A percentile compares a stretch with the other conserved stretches of the same genome.
These are phyloP conservation scores for Corniculantispora saksenae DNA, from an alignment of 2,329 filamentous ascomycete species.

Conservation along the genomic window DNA sequence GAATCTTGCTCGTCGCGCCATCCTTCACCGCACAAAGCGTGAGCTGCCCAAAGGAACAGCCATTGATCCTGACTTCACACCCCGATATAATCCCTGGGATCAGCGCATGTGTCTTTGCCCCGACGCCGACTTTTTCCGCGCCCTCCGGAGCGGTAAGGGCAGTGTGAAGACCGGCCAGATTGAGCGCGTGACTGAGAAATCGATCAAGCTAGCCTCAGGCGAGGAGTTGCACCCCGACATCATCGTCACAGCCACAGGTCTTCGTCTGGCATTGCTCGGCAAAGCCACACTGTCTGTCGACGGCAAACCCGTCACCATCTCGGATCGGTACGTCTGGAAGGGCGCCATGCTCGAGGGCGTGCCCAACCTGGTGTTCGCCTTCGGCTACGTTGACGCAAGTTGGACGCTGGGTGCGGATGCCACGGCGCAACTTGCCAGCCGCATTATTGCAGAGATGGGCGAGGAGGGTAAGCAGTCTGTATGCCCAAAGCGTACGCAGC, in stretches of 20 bases:
- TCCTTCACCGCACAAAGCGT: slow-evolving; percentile 42
- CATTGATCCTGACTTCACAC: slow-evolving; percentile 56
- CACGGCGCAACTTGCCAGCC: slow-evolving; percentile 48
- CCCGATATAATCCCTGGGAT: slow-evolving; percentile 61
- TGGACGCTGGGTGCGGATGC: slow-evolving; percentile 66
- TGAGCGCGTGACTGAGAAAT: slow-evolving; percentile 42
- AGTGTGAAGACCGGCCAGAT: slow-evolving; percentile 49
- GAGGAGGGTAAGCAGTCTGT: slow-evolving; percentile 36
- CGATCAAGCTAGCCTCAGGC: slow-evolving; percentile 46
- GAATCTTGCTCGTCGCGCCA: slow-evolving; percentile 39
- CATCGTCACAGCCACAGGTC: slow-evolving; percentile 66
- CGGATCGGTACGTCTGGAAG: slow-evolving; percentile 57
- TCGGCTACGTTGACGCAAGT: slow-evolving; percentile 61
- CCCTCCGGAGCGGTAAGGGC: slow-evolving; percentile 39
- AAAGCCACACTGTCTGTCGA: slow-evolving; percentile 54
- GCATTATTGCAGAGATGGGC: slow-evolving; percentile 53
- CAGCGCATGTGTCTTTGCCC: slow-evolving; percentile 65
- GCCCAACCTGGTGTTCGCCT: slow-evolving; percentile 60
- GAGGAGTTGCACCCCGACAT: slow-evolving; percentile 55
- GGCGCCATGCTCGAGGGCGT: slow-evolving; percentile 62
- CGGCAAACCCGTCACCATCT: slow-evolving; percentile 43
- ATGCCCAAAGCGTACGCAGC: not conserved
- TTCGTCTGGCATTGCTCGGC: slow-evolving; percentile 57
- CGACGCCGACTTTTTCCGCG: slow-evolving; percentile 48
- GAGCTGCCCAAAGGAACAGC: slow-evolving; percentile 51